These are phyloP conservation scores for Flueggea neowawraea DNA, from an alignment of 441 rosid species.

Conservation along the genomic window DNA sequence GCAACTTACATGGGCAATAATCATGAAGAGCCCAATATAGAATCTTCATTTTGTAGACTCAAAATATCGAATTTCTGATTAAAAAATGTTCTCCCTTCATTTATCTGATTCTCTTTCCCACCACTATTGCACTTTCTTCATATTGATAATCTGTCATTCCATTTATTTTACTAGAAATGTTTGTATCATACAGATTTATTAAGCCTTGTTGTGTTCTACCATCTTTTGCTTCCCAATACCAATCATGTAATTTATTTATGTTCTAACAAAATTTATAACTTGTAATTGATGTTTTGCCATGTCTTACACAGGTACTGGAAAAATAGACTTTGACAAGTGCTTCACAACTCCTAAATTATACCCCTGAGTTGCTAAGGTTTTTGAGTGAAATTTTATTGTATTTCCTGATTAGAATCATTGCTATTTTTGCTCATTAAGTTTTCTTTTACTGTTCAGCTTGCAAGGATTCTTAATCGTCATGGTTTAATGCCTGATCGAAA, in stretches of 20 bases:
- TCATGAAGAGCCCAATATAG: no score
- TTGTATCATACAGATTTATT: no score
- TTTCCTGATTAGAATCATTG: constrained; percentile 6
- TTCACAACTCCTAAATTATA: constrained; percentile 71
- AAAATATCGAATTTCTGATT: not conserved
- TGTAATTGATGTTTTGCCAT: not conserved
- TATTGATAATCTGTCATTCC: no score
- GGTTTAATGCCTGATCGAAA: constrained; percentile 93
- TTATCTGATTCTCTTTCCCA: no score
- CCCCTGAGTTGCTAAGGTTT: constrained; percentile 82
- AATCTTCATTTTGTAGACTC: constrained; percentile 4
- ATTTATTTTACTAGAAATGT: no score
- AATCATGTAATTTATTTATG: not conserved
- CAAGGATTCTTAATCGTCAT: constrained; percentile 78
- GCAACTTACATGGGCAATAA: no score
- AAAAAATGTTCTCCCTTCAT: not conserved
- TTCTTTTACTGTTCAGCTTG: constrained; percentile 47
- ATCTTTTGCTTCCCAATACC: no score
- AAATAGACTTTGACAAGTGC: constrained; percentile 81
- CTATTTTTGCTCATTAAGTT: constrained; percentile 4
- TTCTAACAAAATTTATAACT: not conserved
- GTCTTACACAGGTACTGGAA: constrained; percentile 60
- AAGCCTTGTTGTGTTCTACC: no score
- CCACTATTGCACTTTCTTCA: no score
- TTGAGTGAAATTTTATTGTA: constrained; percentile 8